These are phyloP conservation scores for Penicillium sp. DNA, from an alignment of 2,329 filamentous ascomycete genomes.

Conservation along the genomic window DNA sequence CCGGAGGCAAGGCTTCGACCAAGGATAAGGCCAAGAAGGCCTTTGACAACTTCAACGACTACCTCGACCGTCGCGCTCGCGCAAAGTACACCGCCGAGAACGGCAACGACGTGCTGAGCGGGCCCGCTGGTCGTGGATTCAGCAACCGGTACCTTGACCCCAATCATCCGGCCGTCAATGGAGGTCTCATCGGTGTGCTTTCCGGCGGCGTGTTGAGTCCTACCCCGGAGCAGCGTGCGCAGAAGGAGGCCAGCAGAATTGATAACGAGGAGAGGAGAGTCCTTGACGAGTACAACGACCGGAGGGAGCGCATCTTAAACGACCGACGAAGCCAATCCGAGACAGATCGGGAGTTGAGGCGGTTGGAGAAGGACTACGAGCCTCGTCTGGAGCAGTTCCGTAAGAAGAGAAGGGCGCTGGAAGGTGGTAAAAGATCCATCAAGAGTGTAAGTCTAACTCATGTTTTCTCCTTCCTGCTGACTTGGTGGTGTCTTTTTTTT, in stretches of 20 bases:
- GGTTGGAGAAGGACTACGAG: not conserved
- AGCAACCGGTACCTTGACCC: conserved; percentile 51
- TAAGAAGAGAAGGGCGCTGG: not conserved
- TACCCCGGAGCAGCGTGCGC: not conserved
- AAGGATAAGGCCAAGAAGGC: not conserved
- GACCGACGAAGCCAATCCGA: not conserved
- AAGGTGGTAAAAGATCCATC: not conserved
- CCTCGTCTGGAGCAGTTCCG: not conserved
- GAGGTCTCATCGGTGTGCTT: conserved; percentile 46
- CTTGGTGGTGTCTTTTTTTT: not conserved
- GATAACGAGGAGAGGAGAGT: not conserved
- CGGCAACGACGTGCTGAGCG: not conserved
- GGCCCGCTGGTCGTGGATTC: conserved; percentile 30
- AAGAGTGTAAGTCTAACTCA: not conserved
- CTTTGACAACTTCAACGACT: conserved; percentile 5
- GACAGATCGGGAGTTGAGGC: not conserved
- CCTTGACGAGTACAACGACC: not conserved
- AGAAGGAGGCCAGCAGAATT: not conserved
- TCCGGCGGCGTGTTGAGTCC: conserved; percentile 40
- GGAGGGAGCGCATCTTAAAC: not conserved
- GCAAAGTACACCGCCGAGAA: conserved; percentile 1
- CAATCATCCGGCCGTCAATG: conserved; percentile 50
- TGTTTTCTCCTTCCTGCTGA: not conserved
- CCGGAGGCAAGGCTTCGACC: not conserved
- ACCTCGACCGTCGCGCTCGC: conserved; percentile 5